Evolutionary conservation across 139 green algal species (phyloP).

Genomic region (Volvox africanus): DNA sequence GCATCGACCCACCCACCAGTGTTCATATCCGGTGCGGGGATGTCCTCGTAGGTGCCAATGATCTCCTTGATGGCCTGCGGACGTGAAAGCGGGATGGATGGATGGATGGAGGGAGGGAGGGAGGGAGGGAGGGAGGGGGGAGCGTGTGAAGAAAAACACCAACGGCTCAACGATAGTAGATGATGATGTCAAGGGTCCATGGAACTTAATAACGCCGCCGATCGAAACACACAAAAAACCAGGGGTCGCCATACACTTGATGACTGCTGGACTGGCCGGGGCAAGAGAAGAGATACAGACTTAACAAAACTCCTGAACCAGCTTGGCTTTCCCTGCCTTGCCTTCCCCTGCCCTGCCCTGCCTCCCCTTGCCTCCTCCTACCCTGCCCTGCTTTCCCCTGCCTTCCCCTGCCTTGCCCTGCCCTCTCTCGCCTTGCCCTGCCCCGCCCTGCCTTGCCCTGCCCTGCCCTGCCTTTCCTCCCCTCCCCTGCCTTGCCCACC

Average conservation of each 20-base stretch:
- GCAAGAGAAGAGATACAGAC: too few species aligned
- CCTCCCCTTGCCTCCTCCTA: neutral
- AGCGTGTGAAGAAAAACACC: too few species aligned
- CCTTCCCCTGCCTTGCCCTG: neutral
- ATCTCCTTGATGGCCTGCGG: constrained; percentile 85
- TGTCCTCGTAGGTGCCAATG: constrained; percentile 88
- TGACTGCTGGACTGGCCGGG: too few species aligned
- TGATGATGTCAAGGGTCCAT: too few species aligned
- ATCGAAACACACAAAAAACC: too few species aligned
- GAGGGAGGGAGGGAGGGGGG: neutral
- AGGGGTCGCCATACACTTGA: too few species aligned
- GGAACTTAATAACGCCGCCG: too few species aligned
- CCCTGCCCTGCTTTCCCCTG: neutral
- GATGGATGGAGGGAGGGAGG: neutral
- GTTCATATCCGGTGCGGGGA: constrained; percentile 93
- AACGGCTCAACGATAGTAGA: too few species aligned
- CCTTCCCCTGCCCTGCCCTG: neutral
- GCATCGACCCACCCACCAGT: constrained; percentile 65
- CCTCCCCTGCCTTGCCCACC: neutral
- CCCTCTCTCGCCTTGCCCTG: neutral
- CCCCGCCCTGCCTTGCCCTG: neutral
- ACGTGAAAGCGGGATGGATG: too few species aligned
- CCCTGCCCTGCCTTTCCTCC: neutral
- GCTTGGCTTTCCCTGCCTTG: neutral
- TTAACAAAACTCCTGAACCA: too few species aligned